These are phyloP conservation scores for Ceratobasidium papillatum DNA, from an alignment of 1,284 basidiomycete species.

Conservation along the genomic window DNA sequence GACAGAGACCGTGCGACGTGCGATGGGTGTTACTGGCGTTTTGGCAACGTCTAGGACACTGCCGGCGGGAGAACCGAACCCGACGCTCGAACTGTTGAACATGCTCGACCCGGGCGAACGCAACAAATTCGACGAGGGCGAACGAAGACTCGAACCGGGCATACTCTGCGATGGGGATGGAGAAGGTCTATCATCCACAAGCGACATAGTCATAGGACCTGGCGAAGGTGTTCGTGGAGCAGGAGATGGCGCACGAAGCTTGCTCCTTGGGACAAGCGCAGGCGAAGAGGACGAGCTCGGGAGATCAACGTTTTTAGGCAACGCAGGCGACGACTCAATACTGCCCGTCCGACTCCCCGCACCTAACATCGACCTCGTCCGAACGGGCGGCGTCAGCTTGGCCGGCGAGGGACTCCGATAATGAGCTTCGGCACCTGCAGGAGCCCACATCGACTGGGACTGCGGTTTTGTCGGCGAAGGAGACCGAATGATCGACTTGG, in stretches of 20 bases:
- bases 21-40: conserved; percentile 9
- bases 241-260: background rate
- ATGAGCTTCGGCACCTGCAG: background rate
- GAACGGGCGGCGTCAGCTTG: background rate
- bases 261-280: background rate
- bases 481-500: conserved; percentile 1
- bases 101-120: conserved; percentile 22
- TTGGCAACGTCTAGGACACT: background rate
- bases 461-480: conserved; percentile 15
- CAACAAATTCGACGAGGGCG: conserved; percentile 24
- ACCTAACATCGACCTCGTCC: background rate
- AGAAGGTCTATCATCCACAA: background rate
- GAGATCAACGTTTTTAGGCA: background rate
- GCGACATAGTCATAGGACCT: background rate
- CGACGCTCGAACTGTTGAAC: conserved; percentile 10
- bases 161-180: conserved; percentile 18
- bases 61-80: conserved; percentile 14
- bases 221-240: conserved; percentile 10
- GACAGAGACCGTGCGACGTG: conserved; percentile 3
- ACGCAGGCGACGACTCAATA: background rate
- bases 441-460: conserved; percentile 37
- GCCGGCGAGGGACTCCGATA: background rate
- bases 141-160: conserved; percentile 13
- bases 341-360: background rate
- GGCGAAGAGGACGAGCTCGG: conserved; percentile 1